Base-by-base conservation (phyloP, 768 basidiomycete genomes). In the Termitomyces sp. region DNA sequence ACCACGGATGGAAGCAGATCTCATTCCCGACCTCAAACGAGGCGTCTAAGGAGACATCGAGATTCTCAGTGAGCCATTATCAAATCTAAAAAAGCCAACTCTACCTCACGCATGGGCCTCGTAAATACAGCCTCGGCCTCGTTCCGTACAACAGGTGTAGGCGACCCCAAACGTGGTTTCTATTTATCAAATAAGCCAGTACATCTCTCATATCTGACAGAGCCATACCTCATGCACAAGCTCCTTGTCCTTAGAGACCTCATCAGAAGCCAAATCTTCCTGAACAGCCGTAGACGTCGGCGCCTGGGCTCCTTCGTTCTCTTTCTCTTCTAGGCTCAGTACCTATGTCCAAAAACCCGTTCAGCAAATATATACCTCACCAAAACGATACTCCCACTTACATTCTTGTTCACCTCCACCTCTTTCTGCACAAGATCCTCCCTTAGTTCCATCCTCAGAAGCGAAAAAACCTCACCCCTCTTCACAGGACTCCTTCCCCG, bases 351-450 rank as follows among this genome's bases (percentile, higher is more conserved):
- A 25, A n/a, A n/a, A 11, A 42, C 25, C 15, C 10, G 17, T 10
- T 42, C 29, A 12, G 12, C 32, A 14, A 20, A 14, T 15, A 10
- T n/a, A 31, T 10, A 40, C 2, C 17, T 15, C 5, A 42, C 2
- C 15, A 10, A 42, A 14, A 31, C 20, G 4, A 55, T 15, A 10
- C 17, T 29, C 14, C 9, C 10, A 25, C 40, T 32, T 55, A 55
- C 54, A 40, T 66, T 40, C 14, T 52, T 65, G 36, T 50, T 25
- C 57, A 8, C 25, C 37, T 29, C 14, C 2, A 50, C 42, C 54
- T 51, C 43, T 45, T 29, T 36, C 42, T 7, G 12, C 11, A 49
- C 46, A 52, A 20, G 43, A 29, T 40, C 37, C 55, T n/a, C 51
- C 38, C 17, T 52, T 59, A 15, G 50, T 50, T 47, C 55, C 61